Evolutionary conservation across 140 eudicot species (phyloP).

Genomic region (Artemisia princeps): DNA sequence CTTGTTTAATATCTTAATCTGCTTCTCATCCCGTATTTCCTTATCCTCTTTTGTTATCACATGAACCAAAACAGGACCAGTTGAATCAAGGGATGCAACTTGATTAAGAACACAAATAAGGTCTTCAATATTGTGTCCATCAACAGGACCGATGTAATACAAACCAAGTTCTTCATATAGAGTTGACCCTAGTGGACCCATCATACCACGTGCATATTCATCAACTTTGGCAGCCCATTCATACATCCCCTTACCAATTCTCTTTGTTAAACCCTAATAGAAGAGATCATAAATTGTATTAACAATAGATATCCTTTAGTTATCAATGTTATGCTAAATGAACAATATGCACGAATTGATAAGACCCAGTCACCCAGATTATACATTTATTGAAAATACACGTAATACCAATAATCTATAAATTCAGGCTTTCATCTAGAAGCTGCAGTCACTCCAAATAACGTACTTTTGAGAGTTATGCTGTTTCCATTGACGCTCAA

Average conservation of each 20-base stretch:
- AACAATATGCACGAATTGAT: conserved; percentile 16
- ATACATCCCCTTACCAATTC: conserved; percentile 73
- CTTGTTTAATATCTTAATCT: conserved; percentile 24
- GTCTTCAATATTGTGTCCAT: conserved; percentile 87
- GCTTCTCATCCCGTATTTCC: conserved; percentile 32
- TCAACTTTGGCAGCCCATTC: conserved; percentile 98
- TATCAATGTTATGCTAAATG: background rate
- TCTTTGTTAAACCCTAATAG: conserved; percentile 68
- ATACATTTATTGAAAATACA: background rate
- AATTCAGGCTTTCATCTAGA: background rate
- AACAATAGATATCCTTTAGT: background rate
- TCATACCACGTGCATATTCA: conserved; percentile 89
- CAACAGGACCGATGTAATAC: conserved; percentile 93
- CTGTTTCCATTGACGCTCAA: background rate
- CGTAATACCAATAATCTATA: background rate
- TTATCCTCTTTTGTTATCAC: conserved; percentile 66
- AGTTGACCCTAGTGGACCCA: conserved; percentile 92
- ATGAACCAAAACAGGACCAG: conserved; percentile 88
- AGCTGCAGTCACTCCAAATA: background rate
- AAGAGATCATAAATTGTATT: conserved; percentile 10
- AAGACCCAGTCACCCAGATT: background rate
- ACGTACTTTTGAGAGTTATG: background rate
- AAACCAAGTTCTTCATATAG: conserved; percentile 90
- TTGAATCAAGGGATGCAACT: conserved; percentile 79
- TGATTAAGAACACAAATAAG: conserved; percentile 74